These are phyloP conservation scores for Podochytrium sp. DNA, from an alignment of 192 early-diverging fungal genomes.

Conservation along the genomic window DNA sequence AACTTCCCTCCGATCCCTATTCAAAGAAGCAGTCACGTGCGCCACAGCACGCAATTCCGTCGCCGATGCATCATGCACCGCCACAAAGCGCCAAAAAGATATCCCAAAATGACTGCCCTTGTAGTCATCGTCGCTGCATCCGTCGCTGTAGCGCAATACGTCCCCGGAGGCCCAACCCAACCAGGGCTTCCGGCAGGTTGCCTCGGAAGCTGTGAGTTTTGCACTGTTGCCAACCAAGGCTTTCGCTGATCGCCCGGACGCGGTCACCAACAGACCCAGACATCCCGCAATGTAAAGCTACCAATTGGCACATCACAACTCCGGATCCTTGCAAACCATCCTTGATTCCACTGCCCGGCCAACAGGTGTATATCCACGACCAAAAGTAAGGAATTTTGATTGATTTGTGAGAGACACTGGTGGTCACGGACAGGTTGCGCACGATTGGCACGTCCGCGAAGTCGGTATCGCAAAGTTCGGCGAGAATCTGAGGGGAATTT, in stretches of 20 bases:
- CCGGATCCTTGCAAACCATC: background rate
- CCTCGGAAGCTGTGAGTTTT: slow-evolving; percentile 5
- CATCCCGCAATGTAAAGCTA: background rate
- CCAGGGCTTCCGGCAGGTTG: background rate
- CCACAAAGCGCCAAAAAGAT: background rate
- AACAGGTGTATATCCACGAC: slow-evolving; percentile 1
- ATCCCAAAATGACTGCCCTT: background rate
- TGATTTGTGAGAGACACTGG: background rate
- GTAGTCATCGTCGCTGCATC: background rate
- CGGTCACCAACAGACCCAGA: background rate
- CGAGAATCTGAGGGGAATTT: background rate
- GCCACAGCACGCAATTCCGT: no score
- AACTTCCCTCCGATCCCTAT: no score
- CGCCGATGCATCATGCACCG: no score
- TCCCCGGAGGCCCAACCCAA: slow-evolving; percentile 7
- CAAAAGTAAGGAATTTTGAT: background rate
- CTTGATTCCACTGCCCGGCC: background rate
- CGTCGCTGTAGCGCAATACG: background rate
- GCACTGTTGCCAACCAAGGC: no score
- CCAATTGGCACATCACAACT: background rate
- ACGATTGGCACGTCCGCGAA: background rate
- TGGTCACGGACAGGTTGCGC: background rate
- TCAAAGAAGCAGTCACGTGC: no score
- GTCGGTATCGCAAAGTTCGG: background rate
- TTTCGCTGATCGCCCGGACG: no score